Conservation (phyloP, 2,329 filamentous ascomycete species). For the Cladosporium halotolerans region DNA sequence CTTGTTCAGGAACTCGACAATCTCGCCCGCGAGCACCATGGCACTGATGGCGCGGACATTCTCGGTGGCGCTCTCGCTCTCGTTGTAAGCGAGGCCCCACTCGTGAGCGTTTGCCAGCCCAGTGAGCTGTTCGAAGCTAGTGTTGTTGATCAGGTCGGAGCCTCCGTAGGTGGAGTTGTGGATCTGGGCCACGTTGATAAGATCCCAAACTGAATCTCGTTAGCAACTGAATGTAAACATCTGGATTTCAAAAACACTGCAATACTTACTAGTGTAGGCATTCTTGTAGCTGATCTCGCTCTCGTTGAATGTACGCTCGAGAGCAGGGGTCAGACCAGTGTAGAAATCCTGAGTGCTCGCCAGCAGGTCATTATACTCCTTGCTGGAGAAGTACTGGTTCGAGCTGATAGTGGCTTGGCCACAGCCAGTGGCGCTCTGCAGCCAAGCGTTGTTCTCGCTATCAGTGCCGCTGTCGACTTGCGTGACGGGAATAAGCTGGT, state of each 20-base stretch:
- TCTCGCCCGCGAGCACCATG: constrained; percentile 43
- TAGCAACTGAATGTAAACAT: not conserved
- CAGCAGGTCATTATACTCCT: constrained; percentile 44
- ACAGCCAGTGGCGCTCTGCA: constrained; percentile 53
- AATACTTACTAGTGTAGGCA: constrained; percentile 56
- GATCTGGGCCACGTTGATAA: constrained; percentile 57
- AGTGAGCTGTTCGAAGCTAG: constrained; percentile 57
- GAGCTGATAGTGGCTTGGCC: constrained; percentile 51
- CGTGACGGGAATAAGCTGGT: constrained; percentile 75
- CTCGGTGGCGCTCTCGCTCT: constrained; percentile 40
- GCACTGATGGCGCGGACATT: constrained; percentile 41
- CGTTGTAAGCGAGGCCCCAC: constrained; percentile 76
- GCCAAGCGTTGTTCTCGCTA: constrained; percentile 51
- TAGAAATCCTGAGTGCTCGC: constrained; percentile 50
- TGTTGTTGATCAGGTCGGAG: constrained; percentile 52
- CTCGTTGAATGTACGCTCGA: constrained; percentile 46
- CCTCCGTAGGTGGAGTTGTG: constrained; percentile 57
- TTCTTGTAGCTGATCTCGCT: constrained; percentile 52
- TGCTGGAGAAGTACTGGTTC: constrained; percentile 51
- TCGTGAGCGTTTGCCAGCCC: constrained; percentile 75
- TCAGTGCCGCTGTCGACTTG: constrained; percentile 54
- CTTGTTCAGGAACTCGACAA: constrained; percentile 40
- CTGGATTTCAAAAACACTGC: not conserved
- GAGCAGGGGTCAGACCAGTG: constrained; percentile 43
- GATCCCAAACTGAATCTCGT: constrained; percentile 46